Conservation (phyloP, 2,329 filamentous ascomycete genomes). For the Aspergillus aculeatinus region DNA sequence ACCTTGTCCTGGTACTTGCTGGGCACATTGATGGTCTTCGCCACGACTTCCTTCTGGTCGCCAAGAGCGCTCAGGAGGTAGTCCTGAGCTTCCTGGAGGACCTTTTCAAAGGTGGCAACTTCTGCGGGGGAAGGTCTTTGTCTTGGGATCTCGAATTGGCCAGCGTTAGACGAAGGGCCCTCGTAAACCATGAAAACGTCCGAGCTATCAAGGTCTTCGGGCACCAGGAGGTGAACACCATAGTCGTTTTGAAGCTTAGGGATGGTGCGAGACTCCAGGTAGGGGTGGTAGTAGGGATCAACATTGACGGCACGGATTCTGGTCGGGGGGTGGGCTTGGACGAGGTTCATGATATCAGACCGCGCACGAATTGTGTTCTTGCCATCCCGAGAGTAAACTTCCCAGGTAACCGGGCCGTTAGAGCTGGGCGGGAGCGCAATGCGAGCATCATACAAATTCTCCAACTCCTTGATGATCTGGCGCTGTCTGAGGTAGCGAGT, state of each 20-base stretch:
- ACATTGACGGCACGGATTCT: slow-evolving; percentile 46
- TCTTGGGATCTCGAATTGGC: slow-evolving; percentile 56
- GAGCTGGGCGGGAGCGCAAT: slow-evolving; percentile 72
- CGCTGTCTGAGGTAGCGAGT: slow-evolving; percentile 84
- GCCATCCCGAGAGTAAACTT: slow-evolving; percentile 81
- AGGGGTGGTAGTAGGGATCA: slow-evolving; percentile 51
- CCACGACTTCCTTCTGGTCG: slow-evolving; percentile 56
- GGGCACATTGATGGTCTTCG: slow-evolving; percentile 55
- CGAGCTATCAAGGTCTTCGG: slow-evolving; percentile 44
- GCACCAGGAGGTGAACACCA: slow-evolving; percentile 50
- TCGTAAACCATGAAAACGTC: slow-evolving; percentile 54
- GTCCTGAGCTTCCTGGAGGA: slow-evolving; percentile 59
- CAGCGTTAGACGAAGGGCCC: slow-evolving; percentile 41
- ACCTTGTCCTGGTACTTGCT: slow-evolving; percentile 65
- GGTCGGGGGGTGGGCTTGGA: slow-evolving; percentile 50
- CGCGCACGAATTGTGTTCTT: slow-evolving; percentile 64
- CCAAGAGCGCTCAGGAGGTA: slow-evolving; percentile 55
- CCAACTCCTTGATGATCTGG: slow-evolving; percentile 76
- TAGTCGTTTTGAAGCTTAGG: slow-evolving; percentile 42
- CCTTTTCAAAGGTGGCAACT: slow-evolving; percentile 55
- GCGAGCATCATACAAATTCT: slow-evolving; percentile 76
- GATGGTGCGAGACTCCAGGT: slow-evolving; percentile 43
- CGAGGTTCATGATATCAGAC: slow-evolving; percentile 50
- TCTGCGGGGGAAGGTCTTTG: slow-evolving; percentile 57
- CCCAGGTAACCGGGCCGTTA: slow-evolving; percentile 74